These are phyloP conservation scores for Albophoma yamanashiensis DNA, from an alignment of 2,329 filamentous ascomycete genomes.

Conservation along the genomic window DNA sequence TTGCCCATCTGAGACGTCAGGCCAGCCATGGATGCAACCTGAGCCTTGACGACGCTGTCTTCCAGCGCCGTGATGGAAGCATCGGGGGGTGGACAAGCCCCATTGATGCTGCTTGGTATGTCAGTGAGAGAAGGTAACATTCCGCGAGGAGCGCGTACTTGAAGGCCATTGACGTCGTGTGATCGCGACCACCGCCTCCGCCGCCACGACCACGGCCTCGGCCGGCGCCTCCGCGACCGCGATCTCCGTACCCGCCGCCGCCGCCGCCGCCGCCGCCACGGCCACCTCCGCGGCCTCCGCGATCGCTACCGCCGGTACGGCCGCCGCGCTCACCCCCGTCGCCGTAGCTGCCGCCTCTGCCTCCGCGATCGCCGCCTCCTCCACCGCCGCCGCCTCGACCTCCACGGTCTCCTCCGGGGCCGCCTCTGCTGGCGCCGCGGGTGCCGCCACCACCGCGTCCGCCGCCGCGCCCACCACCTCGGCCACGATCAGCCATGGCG, in stretches of 20 bases:
- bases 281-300: slow-evolving; percentile 3
- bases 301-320: slow-evolving; percentile 4
- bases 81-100: slow-evolving; percentile 12
- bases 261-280: slow-evolving; percentile 11
- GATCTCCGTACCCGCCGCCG: slow-evolving; percentile 11
- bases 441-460: slow-evolving; percentile 1
- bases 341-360: neutral
- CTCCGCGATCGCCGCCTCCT: slow-evolving; percentile 5
- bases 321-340: slow-evolving; percentile 12
- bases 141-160: neutral
- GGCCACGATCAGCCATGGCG: slow-evolving; percentile 17
- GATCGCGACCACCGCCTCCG: slow-evolving; percentile 7
- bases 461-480: slow-evolving; percentile 9
- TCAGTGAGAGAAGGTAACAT: neutral
- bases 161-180: neutral
- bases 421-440: slow-evolving; percentile 8
- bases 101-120: slow-evolving; percentile 11
- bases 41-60: slow-evolving; percentile 22
- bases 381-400: neutral
- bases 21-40: slow-evolving; percentile 15
- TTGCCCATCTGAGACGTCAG: slow-evolving; percentile 25
- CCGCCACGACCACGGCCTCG: slow-evolving; percentile 13
- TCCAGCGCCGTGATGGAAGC: slow-evolving; percentile 24
- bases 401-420: slow-evolving; percentile 4
- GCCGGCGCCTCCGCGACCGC: slow-evolving; percentile 10